Evolutionary conservation across 495 filamentous ascomycete genomes (phyloP).

Genomic region (Podospora australis): DNA sequence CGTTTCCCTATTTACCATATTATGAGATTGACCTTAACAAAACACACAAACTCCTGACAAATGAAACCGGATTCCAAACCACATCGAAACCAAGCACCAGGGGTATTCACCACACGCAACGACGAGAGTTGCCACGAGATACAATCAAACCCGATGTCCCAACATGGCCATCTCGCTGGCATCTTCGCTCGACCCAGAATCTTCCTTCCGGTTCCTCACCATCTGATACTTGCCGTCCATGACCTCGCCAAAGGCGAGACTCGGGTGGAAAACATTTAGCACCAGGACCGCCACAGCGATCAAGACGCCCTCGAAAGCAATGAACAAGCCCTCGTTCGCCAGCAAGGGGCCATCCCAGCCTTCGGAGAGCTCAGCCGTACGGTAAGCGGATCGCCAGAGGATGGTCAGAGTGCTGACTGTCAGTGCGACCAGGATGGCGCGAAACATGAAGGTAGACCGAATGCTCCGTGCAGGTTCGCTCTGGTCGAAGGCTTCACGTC

Average conservation of each 20-base stretch:
- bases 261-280: conserved; percentile 18
- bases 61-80: no score
- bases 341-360: conserved; percentile 31
- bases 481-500: neutral
- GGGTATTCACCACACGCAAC: no score
- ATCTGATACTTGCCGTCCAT: neutral
- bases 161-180: no score
- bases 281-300: conserved; percentile 22
- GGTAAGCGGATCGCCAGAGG: conserved; percentile 29
- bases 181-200: no score
- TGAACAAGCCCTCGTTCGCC: conserved; percentile 26
- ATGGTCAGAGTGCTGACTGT: conserved; percentile 22
- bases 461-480: neutral
- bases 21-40: no score
- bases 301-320: conserved; percentile 32
- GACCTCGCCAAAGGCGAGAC: conserved; percentile 2
- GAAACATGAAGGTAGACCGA: neutral
- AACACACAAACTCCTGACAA: no score
- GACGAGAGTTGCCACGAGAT: no score
- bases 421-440: conserved; percentile 3
- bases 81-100: no score
- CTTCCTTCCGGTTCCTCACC: no score
- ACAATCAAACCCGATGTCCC: no score
- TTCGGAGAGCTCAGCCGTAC: conserved; percentile 29
- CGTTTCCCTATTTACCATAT: no score